Percentiles rank a stretch among this genome's conserved stretches.
Conservation (phyloP, 768 basidiomycete species). For the Mycena crocata region DNA sequence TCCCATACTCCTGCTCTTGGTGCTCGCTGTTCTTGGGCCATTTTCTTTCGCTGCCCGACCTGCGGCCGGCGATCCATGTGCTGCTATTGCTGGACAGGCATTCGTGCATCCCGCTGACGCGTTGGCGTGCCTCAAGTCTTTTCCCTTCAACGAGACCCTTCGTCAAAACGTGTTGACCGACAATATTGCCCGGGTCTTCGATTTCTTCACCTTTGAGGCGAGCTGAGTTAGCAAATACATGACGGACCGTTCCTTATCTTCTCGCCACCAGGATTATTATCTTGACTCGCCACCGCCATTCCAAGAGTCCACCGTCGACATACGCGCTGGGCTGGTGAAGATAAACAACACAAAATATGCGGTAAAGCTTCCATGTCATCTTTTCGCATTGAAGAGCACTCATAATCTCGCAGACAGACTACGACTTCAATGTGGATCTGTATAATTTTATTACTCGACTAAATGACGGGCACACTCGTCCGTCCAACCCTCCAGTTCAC, state of each 20-base stretch:
- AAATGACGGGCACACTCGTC: slow-evolving; percentile 76
- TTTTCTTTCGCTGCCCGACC: slow-evolving; percentile 9
- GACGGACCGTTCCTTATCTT: too few relatives aligned
- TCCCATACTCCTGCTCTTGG: not conserved
- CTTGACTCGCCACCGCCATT: slow-evolving; percentile 63
- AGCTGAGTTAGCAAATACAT: too few relatives aligned
- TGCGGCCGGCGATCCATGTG: slow-evolving; percentile 18
- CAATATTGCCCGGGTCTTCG: slow-evolving; percentile 58
- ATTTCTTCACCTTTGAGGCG: slow-evolving; percentile 70
- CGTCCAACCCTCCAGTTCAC: not conserved
- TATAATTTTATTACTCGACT: slow-evolving; percentile 66
- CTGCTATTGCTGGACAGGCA: slow-evolving; percentile 29
- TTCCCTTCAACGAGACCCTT: slow-evolving; percentile 68
- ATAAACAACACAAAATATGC: slow-evolving; percentile 61
- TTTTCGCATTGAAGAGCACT: not conserved
- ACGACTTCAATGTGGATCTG: slow-evolving; percentile 70
- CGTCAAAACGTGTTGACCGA: slow-evolving; percentile 62
- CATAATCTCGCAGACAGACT: slow-evolving; percentile 61
- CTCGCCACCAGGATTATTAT: slow-evolving; percentile 62
- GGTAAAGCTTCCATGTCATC: slow-evolving; percentile 43
- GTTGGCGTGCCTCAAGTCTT: slow-evolving; percentile 68
- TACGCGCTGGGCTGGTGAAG: slow-evolving; percentile 59
- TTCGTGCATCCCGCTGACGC: slow-evolving; percentile 66
- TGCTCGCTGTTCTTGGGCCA: slow-evolving; percentile 9
- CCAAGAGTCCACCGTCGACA: slow-evolving; percentile 66